These are phyloP conservation scores for Populus trichocarpa DNA, from an alignment of 441 rosid species.

Conservation along the genomic window DNA sequence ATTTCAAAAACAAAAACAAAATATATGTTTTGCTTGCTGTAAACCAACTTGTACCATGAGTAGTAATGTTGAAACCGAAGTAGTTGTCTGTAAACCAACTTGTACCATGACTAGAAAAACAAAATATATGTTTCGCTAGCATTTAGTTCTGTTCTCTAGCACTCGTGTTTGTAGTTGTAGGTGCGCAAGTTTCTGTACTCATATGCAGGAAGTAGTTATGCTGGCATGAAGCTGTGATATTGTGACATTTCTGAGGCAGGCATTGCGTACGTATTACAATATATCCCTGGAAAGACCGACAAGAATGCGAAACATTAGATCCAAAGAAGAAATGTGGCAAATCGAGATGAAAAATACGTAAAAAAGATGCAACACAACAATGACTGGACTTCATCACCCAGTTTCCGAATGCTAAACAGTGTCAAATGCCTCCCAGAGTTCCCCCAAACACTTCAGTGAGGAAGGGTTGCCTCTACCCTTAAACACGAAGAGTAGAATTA, in stretches of 20 bases:
- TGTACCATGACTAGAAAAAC: no score
- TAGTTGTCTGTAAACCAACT: no score
- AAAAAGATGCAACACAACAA: no score
- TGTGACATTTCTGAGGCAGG: neutral
- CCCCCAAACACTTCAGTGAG: conserved; percentile 60
- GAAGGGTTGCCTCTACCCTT: neutral
- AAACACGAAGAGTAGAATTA: neutral
- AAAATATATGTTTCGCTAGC: no score
- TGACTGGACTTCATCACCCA: neutral
- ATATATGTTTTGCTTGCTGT: no score
- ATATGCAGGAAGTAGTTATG: no score
- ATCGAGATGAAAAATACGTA: neutral
- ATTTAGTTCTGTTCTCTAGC: no score
- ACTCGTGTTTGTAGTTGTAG: no score
- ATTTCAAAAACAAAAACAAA: no score
- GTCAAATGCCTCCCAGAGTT: conserved; percentile 40
- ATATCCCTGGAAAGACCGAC: neutral
- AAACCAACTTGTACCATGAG: no score
- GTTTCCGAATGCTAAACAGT: neutral
- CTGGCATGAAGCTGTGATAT: neutral
- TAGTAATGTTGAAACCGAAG: no score
- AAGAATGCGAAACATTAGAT: neutral
- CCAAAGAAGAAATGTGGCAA: neutral
- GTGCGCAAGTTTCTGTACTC: no score
- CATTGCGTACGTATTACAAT: neutral